A percentile compares a stretch with the other conserved stretches of the same genome.
These are phyloP conservation scores for Cyclaneusma minus DNA, from an alignment of 2,329 filamentous ascomycete species.

Conservation along the genomic window DNA sequence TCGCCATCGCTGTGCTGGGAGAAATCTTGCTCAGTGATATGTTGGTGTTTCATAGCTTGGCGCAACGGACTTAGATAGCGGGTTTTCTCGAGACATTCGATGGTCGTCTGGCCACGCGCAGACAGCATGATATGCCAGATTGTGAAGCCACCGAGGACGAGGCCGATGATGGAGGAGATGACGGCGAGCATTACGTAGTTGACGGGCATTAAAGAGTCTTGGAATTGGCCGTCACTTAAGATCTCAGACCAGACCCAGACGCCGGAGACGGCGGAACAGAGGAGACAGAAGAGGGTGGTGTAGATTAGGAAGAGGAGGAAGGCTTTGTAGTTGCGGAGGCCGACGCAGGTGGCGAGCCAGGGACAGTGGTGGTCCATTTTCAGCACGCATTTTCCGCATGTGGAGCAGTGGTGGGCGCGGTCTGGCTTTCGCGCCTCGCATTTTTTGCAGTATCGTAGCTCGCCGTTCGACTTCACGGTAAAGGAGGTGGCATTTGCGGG, in stretches of 20 bases:
- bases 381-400: conserved; percentile 82
- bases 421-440: conserved; percentile 91
- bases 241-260: conserved; percentile 81
- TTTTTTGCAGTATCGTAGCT: conserved; percentile 88
- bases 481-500: conserved; percentile 51
- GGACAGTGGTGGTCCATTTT: conserved; percentile 99
- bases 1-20: conserved; percentile 32
- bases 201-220: conserved; percentile 67
- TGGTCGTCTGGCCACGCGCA: conserved; percentile 71
- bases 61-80: conserved; percentile 75
- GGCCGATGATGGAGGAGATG: conserved; percentile 74
- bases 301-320: conserved; percentile 90
- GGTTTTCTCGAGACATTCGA: conserved; percentile 92
- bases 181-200: conserved; percentile 85
- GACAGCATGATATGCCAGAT: conserved; percentile 82
- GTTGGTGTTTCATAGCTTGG: conserved; percentile 50
- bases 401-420: conserved; percentile 91
- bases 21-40: conserved; percentile 39
- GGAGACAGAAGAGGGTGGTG: conserved; percentile 71
- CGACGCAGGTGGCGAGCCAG: conserved; percentile 92
- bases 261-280: conserved; percentile 60
- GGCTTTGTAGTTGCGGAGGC: conserved; percentile 86
- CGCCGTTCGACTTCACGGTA: conserved; percentile 85
- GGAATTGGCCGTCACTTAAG: conserved; percentile 50
- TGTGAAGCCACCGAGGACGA: conserved; percentile 82